Conservation (phyloP, 2,329 filamentous ascomycete species). For the Diaporthe australafricana region DNA sequence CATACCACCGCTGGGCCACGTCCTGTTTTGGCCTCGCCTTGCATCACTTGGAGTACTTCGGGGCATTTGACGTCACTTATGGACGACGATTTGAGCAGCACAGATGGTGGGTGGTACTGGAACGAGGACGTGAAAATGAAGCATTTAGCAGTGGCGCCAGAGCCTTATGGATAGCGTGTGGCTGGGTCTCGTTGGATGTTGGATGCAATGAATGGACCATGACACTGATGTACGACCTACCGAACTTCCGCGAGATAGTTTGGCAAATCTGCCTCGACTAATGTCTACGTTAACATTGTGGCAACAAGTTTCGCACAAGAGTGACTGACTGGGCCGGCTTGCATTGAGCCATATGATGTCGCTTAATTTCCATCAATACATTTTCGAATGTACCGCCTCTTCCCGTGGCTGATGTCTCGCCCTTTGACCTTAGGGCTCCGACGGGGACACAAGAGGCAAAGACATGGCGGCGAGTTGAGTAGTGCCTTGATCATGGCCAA, state of each 20-base stretch:
- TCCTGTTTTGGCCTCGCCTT: neutral
- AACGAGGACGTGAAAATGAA: neutral
- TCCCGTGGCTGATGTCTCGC: too few species aligned
- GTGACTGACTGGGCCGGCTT: neutral
- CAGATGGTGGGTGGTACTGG: neutral
- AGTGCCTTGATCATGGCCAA: neutral
- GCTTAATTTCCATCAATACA: neutral
- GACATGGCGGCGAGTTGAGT: too few species aligned
- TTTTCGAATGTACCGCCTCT: neutral
- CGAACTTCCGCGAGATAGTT: neutral
- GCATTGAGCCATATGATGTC: neutral
- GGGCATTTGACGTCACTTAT: neutral
- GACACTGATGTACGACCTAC: constrained; percentile 10
- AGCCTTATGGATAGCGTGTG: neutral
- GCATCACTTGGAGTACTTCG: constrained; percentile 14
- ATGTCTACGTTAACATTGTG: neutral
- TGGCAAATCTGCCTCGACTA: neutral
- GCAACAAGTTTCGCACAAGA: neutral
- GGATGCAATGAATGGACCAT: constrained; percentile 14
- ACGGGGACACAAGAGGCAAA: neutral
- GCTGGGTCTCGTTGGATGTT: neutral
- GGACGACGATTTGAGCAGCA: neutral
- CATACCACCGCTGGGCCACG: neutral
- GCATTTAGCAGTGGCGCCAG: neutral
- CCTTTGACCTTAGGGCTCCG: neutral